A percentile compares a stretch with the other conserved stretches of the same genome.
phyloP scores from a whole-genome alignment of 2,329 filamentous ascomycete genomes.

The Catunica adiposa region DNA sequence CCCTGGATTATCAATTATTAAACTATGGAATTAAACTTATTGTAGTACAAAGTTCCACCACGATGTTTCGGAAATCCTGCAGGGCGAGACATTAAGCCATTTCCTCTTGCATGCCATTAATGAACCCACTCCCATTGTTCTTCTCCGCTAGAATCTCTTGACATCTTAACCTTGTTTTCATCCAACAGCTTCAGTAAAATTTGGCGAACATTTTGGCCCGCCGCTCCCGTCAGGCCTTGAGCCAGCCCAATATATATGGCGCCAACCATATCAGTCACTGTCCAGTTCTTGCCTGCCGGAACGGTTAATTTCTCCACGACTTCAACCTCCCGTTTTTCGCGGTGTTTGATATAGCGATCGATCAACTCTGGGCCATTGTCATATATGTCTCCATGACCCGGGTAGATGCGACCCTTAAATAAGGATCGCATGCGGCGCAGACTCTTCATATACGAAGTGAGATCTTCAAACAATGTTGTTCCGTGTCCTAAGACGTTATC shows the following conservation, averaged over 20 bases:
- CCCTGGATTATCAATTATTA: no score
- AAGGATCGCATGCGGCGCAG: conserved; percentile 48
- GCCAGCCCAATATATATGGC: conserved; percentile 70
- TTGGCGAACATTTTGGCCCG: conserved; percentile 58
- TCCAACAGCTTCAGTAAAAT: conserved; percentile 61
- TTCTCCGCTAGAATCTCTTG: background rate
- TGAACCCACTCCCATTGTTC: background rate
- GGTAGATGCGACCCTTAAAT: conserved; percentile 59
- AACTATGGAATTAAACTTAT: no score
- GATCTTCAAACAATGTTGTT: conserved; percentile 69
- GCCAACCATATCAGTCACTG: conserved; percentile 68
- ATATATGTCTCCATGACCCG: conserved; percentile 71
- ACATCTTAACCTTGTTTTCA: conserved; percentile 48
- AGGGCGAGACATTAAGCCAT: background rate
- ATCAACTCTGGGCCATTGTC: conserved; percentile 57
- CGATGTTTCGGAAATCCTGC: no score
- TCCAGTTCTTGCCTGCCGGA: conserved; percentile 33
- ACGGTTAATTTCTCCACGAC: conserved; percentile 44
- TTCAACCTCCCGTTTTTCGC: conserved; percentile 63
- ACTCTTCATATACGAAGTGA: conserved; percentile 50
- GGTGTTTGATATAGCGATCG: conserved; percentile 66
- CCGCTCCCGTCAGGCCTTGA: conserved; percentile 56
- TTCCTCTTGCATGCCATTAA: background rate
- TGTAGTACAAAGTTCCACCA: no score
- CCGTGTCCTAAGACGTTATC: conserved; percentile 82